Percentiles rank a stretch among this genome's conserved stretches.
These are phyloP conservation scores for Suhomyces guaymorum DNA, from an alignment of 1,139 yeast genomes.

Conservation along the genomic window DNA sequence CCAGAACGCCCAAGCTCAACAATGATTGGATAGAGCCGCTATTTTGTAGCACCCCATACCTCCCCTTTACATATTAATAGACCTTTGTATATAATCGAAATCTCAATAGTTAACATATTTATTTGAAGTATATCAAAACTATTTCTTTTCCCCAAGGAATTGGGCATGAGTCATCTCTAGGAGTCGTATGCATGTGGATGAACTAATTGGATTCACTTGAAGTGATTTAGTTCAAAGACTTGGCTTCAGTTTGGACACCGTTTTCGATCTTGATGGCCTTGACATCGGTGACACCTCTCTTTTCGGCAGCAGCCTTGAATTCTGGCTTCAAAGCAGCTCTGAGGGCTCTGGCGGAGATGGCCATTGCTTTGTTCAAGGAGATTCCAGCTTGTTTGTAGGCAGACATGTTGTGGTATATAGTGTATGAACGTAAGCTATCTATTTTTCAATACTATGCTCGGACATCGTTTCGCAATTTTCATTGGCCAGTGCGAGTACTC, in stretches of 20 bases:
- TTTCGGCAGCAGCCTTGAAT: slow-evolving; percentile 70
- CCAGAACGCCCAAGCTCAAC: slow-evolving; percentile 6
- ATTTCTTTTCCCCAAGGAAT: neutral
- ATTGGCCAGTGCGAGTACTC: slow-evolving; percentile 9
- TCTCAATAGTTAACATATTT: slow-evolving; percentile 4
- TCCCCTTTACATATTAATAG: slow-evolving; percentile 1
- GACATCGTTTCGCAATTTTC: slow-evolving; percentile 8
- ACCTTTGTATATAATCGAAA: slow-evolving; percentile 5
- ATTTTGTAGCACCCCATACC: too few relatives aligned
- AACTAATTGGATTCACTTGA: neutral
- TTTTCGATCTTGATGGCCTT: slow-evolving; percentile 71
- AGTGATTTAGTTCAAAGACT: slow-evolving; percentile 21
- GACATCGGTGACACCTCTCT: slow-evolving; percentile 76
- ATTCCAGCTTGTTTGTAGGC: slow-evolving; percentile 87
- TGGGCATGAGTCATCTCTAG: neutral
- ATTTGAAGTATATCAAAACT: slow-evolving; percentile 5
- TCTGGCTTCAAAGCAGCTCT: slow-evolving; percentile 91
- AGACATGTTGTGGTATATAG: slow-evolving; percentile 45
- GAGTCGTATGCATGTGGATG: neutral
- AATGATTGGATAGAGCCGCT: neutral
- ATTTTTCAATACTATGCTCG: slow-evolving; percentile 8
- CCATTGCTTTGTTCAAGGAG: slow-evolving; percentile 85
- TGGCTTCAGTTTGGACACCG: slow-evolving; percentile 53
- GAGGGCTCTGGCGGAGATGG: slow-evolving; percentile 86
- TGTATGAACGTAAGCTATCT: slow-evolving; percentile 13